Evolutionary conservation across 257 asterid genomes (phyloP).

Genomic region (Apocynum venetum): DNA sequence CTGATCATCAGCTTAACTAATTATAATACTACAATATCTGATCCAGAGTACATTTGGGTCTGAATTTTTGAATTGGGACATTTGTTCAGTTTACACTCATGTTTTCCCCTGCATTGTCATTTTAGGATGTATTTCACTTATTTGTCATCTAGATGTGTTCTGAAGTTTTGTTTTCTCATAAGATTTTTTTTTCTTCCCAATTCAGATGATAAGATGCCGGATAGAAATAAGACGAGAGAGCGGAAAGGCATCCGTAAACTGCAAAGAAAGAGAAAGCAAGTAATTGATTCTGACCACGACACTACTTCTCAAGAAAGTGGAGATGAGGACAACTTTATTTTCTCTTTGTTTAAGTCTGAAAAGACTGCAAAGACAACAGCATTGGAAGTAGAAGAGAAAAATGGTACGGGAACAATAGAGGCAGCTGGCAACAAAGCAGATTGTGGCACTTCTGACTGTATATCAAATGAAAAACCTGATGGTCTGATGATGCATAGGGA

Average conservation of each 20-base stretch:
- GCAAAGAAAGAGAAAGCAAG: slow-evolving; percentile 41
- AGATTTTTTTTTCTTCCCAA: slow-evolving; percentile 14
- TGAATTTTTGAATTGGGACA: not conserved
- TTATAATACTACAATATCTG: not conserved
- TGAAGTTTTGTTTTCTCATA: slow-evolving; percentile 16
- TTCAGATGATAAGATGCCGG: slow-evolving; percentile 23
- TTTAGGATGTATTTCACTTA: not conserved
- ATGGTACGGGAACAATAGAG: slow-evolving; percentile 20
- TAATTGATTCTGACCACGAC: slow-evolving; percentile 53
- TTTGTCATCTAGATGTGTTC: not conserved
- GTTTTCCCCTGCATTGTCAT: not conserved
- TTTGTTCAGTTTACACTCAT: not conserved
- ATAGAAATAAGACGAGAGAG: slow-evolving; percentile 21
- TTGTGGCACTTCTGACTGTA: slow-evolving; percentile 19
- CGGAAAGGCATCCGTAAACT: slow-evolving; percentile 28
- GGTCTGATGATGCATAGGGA: slow-evolving; percentile 1
- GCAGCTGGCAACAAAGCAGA: slow-evolving; percentile 26
- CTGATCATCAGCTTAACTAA: not conserved
- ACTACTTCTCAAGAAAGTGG: slow-evolving; percentile 31
- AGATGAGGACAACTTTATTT: slow-evolving; percentile 38
- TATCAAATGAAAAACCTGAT: slow-evolving; percentile 30
- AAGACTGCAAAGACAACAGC: slow-evolving; percentile 21
- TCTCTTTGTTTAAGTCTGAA: slow-evolving; percentile 35
- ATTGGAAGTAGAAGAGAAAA: slow-evolving; percentile 32
- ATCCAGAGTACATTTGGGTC: not conserved